A percentile compares a stretch with the other conserved stretches of the same genome.
Evolutionary conservation across 306 rosid species (phyloP).

Genomic region (Alnus rubra): DNA sequence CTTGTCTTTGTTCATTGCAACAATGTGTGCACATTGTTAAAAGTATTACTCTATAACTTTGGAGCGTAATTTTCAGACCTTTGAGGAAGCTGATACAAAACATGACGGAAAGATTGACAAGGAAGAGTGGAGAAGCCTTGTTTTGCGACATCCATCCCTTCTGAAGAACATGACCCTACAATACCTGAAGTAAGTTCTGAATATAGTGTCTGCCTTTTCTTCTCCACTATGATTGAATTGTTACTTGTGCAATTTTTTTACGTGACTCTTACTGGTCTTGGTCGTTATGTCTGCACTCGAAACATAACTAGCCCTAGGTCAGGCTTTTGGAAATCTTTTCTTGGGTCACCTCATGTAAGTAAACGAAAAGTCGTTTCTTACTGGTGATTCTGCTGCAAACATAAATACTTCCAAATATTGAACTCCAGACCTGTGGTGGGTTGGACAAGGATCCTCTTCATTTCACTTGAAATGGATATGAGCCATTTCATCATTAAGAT

Average conservation of each 20-base stretch:
- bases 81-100: slow-evolving; percentile 98
- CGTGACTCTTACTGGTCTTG: neutral
- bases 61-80: slow-evolving; percentile 55
- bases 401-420: neutral
- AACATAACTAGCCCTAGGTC: neutral
- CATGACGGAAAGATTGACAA: slow-evolving; percentile 97
- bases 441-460: too few species aligned
- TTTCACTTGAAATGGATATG: too few species aligned
- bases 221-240: neutral
- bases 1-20: neutral
- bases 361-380: too few species aligned
- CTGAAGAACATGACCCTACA: slow-evolving; percentile 97
- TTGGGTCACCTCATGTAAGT: too few species aligned
- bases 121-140: slow-evolving; percentile 98
- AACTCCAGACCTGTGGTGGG: neutral
- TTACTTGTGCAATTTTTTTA: neutral
- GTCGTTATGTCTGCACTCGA: neutral
- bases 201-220: neutral
- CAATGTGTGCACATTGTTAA: neutral
- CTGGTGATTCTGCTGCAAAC: neutral
- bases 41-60: slow-evolving; percentile 5
- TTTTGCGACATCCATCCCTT: slow-evolving; percentile 90
- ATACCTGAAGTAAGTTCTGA: slow-evolving; percentile 77
- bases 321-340: neutral
- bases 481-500: too few species aligned